phyloP scores from a whole-genome alignment of 2,329 filamentous ascomycete genomes.

The Aspergillus sojae region DNA sequence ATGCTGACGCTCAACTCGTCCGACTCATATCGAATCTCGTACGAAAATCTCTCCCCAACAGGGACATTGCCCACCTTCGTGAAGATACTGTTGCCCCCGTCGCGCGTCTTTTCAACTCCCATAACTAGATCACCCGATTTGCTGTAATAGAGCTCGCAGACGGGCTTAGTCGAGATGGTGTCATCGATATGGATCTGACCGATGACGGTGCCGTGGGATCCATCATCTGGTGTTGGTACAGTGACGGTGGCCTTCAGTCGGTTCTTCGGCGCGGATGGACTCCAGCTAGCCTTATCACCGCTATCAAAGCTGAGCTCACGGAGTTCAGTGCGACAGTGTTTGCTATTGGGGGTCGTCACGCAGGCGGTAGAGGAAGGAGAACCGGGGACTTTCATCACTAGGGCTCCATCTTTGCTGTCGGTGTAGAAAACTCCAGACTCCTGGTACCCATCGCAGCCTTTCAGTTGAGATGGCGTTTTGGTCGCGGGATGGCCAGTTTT shows the following conservation, averaged over 20 bases:
- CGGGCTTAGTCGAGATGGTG: not conserved
- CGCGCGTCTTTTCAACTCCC: not conserved
- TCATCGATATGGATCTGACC: not conserved
- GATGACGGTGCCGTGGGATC: not conserved
- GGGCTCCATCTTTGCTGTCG: not conserved
- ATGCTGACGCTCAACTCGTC: not conserved
- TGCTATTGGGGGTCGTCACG: not conserved
- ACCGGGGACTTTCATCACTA: not conserved
- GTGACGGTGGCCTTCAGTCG: not conserved
- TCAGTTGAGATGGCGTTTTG: not conserved
- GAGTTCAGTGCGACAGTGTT: not conserved
- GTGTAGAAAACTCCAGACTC: not conserved
- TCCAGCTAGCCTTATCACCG: not conserved
- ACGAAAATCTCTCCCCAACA: not conserved
- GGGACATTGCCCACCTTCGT: not conserved
- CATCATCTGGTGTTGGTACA: not conserved
- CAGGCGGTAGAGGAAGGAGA: not conserved
- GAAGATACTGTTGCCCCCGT: not conserved
- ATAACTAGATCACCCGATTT: not conserved
- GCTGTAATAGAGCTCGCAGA: not conserved
- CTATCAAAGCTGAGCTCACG: not conserved
- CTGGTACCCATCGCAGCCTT: not conserved
- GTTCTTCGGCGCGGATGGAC: not conserved
- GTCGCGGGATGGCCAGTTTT: not conserved
- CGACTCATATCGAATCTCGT: not conserved